Percentiles rank a stretch among this genome's conserved stretches.
phyloP scores from a whole-genome alignment of 768 basidiomycete species.

The Panaeolus cyanescens region DNA sequence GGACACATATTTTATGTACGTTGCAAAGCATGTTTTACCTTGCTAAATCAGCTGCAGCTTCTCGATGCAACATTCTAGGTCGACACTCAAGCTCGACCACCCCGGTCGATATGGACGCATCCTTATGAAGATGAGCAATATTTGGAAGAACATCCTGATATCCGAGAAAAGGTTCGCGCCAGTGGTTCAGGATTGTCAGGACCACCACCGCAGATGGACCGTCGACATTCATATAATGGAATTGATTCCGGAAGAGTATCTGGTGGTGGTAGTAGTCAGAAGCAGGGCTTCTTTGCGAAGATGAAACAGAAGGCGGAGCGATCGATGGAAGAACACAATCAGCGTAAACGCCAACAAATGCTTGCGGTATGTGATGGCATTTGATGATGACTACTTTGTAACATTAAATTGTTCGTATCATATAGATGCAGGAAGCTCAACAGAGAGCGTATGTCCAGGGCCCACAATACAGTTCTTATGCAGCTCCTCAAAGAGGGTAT shows the following conservation, averaged over 20 bases:
- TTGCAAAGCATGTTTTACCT: neutral
- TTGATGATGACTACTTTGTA: neutral
- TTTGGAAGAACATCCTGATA: constrained; percentile 55
- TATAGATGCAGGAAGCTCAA: constrained; percentile 25
- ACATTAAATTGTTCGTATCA: neutral
- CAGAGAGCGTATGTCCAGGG: constrained; percentile 12
- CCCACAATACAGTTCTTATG: constrained; percentile 11
- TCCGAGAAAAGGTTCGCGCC: constrained; percentile 33
- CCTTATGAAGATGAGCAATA: constrained; percentile 71
- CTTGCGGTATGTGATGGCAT: constrained; percentile 10
- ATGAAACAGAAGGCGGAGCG: constrained; percentile 66
- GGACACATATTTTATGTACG: constrained; percentile 54
- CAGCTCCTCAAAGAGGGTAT: constrained; percentile 14
- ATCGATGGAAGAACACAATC: constrained; percentile 67
- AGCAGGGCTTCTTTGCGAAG: constrained; percentile 58
- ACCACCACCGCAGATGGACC: constrained; percentile 11
- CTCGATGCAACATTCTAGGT: constrained; percentile 42
- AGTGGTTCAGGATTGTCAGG: constrained; percentile 2
- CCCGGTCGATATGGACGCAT: constrained; percentile 72
- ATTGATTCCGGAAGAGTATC: constrained; percentile 12
- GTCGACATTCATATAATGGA: constrained; percentile 31
- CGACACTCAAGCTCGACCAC: constrained; percentile 62
- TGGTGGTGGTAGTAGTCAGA: constrained; percentile 23
- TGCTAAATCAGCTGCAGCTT: neutral
- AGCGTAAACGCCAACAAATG: constrained; percentile 45